Evolutionary conservation across 2,329 filamentous ascomycete genomes (phyloP).

Genomic region (Nannizziopsis barbatae): DNA sequence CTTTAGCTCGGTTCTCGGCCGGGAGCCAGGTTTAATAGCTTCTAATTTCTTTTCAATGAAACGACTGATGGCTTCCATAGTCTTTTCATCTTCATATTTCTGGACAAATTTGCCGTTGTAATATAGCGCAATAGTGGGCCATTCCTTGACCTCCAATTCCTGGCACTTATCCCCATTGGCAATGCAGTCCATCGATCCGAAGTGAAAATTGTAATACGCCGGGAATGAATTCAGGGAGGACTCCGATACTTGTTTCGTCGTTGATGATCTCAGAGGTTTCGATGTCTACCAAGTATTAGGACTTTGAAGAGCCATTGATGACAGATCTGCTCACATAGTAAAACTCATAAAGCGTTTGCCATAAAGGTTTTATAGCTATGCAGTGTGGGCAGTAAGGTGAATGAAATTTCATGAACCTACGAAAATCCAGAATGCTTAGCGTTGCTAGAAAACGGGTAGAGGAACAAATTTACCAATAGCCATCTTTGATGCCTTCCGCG

Average conservation of each 20-base stretch:
- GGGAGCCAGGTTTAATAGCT: slow-evolving; percentile 65
- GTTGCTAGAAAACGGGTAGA: not conserved
- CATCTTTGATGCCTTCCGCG: slow-evolving; percentile 39
- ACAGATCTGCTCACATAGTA: slow-evolving; percentile 46
- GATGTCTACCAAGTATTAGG: slow-evolving; percentile 53
- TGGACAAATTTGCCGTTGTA: slow-evolving; percentile 62
- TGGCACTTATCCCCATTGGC: slow-evolving; percentile 69
- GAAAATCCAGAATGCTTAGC: slow-evolving; percentile 14
- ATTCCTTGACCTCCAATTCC: slow-evolving; percentile 55
- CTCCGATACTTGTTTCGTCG: slow-evolving; percentile 38
- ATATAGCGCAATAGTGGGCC: slow-evolving; percentile 68
- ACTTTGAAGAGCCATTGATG: not conserved
- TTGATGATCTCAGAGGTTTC: slow-evolving; percentile 49
- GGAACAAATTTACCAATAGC: slow-evolving; percentile 37
- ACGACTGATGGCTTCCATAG: slow-evolving; percentile 53
- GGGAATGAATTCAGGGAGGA: slow-evolving; percentile 56
- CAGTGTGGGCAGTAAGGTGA: slow-evolving; percentile 57
- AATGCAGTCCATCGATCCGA: slow-evolving; percentile 75
- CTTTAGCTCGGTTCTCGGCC: slow-evolving; percentile 54
- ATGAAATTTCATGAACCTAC: slow-evolving; percentile 44
- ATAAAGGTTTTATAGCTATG: slow-evolving; percentile 66
- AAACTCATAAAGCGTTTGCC: slow-evolving; percentile 88
- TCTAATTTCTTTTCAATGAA: slow-evolving; percentile 70
- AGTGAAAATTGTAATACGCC: slow-evolving; percentile 78
- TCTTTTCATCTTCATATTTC: slow-evolving; percentile 54